These are phyloP conservation scores for Opeltia flavorubescens DNA, from an alignment of 495 filamentous ascomycete genomes.

Conservation along the genomic window DNA sequence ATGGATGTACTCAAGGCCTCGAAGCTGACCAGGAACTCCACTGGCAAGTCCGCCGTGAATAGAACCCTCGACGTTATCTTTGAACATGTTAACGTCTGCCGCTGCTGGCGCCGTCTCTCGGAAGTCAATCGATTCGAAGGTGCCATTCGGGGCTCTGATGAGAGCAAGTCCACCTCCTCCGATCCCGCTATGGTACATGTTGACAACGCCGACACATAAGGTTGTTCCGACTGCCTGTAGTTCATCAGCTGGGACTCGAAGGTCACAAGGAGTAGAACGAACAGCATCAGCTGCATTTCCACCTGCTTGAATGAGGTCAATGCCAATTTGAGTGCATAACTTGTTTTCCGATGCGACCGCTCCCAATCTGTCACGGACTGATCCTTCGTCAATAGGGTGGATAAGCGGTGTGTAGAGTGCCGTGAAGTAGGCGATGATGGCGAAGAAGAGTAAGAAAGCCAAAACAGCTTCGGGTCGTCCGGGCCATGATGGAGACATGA, in stretches of 20 bases:
- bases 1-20: constrained; percentile 66
- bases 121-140: constrained; percentile 63
- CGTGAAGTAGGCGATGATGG: no score
- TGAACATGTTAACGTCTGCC: constrained; percentile 66
- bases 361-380: constrained; percentile 37
- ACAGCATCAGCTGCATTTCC: constrained; percentile 68
- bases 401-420: no score
- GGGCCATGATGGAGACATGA: no score
- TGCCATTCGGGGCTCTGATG: constrained; percentile 34
- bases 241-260: not conserved
- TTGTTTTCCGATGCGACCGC: constrained; percentile 65
- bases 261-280: constrained; percentile 5
- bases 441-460: no score
- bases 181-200: constrained; percentile 59
- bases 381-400: no score
- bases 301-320: constrained; percentile 51
- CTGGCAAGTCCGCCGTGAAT: constrained; percentile 51
- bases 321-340: constrained; percentile 63
- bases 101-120: constrained; percentile 71
- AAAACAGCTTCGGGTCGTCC: no score
- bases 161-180: constrained; percentile 80
- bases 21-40: constrained; percentile 69
- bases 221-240: constrained; percentile 48
- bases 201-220: constrained; percentile 55
- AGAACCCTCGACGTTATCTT: constrained; percentile 34